Conservation (phyloP, 2,329 filamentous ascomycete species). For the Alternaria infectoria region DNA sequence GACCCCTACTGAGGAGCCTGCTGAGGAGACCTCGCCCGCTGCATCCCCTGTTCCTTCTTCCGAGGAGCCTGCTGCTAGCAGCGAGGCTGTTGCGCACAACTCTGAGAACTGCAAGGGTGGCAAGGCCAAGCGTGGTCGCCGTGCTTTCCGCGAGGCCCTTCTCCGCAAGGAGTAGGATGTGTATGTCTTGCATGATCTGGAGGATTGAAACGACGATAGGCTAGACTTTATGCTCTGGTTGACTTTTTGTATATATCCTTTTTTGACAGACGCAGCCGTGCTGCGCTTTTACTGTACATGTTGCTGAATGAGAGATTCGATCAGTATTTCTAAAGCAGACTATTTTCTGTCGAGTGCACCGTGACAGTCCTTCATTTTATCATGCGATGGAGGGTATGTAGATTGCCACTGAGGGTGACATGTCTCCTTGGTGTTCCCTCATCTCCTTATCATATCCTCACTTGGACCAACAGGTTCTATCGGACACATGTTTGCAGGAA, state of each 20-base stretch:
- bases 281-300: conserved; percentile 5
- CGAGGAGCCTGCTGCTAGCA: neutral
- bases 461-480: no score
- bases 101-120: conserved; percentile 1
- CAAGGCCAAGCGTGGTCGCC: conserved; percentile 6
- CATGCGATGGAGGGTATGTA: no score
- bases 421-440: no score
- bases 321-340: neutral
- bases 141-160: conserved; percentile 7
- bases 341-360: no score
- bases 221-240: neutral
- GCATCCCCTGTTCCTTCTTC: neutral
- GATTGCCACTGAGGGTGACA: no score
- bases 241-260: neutral
- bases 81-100: neutral
- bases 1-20: neutral
- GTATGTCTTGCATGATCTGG: neutral
- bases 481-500: no score
- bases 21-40: neutral
- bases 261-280: neutral
- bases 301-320: neutral
- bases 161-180: neutral
- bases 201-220: neutral
- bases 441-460: no score
- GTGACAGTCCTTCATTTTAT: no score